Conservation (phyloP, 805 yeast species). For the Spathaspora sp. region DNA sequence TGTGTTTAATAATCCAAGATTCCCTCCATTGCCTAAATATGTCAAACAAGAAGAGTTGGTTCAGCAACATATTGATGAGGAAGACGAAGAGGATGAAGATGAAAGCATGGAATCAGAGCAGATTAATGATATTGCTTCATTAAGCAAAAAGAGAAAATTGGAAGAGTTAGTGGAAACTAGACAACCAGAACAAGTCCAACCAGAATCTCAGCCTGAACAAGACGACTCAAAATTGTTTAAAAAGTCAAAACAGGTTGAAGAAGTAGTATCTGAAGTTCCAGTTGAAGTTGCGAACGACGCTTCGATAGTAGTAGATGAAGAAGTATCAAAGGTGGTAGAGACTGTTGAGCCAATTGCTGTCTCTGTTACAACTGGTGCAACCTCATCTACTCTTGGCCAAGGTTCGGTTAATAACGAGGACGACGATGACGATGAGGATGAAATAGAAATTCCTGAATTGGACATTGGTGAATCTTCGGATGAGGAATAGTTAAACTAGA, state of each 20-base stretch:
- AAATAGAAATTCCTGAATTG: slow-evolving; percentile 49
- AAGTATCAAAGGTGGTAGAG: slow-evolving; percentile 2
- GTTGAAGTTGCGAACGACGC: slow-evolving; percentile 8
- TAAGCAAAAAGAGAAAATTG: slow-evolving; percentile 19
- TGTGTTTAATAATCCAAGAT: slow-evolving; percentile 68
- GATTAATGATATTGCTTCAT: slow-evolving; percentile 12
- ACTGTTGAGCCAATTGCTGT: slow-evolving; percentile 1
- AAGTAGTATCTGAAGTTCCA: slow-evolving; percentile 1
- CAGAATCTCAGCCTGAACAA: neutral
- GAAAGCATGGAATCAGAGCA: slow-evolving; percentile 29
- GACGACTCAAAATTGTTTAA: slow-evolving; percentile 3
- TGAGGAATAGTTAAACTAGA: slow-evolving; percentile 18
- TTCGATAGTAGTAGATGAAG: neutral
- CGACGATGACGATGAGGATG: slow-evolving; percentile 38
- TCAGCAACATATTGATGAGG: slow-evolving; percentile 35
- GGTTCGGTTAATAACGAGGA: slow-evolving; percentile 9
- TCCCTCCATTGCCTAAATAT: slow-evolving; percentile 49
- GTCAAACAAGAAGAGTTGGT: slow-evolving; percentile 30
- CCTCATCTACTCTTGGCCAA: neutral
- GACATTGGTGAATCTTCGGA: slow-evolving; percentile 41
- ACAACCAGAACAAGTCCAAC: neutral
- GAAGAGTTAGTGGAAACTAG: slow-evolving; percentile 2
- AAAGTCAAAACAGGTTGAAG: slow-evolving; percentile 4
- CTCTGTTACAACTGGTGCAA: neutral
- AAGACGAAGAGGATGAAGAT: slow-evolving; percentile 32